These are phyloP conservation scores for Pythium dissimile DNA, from an alignment of 352 stramenopile genomes.

Conservation along the genomic window DNA sequence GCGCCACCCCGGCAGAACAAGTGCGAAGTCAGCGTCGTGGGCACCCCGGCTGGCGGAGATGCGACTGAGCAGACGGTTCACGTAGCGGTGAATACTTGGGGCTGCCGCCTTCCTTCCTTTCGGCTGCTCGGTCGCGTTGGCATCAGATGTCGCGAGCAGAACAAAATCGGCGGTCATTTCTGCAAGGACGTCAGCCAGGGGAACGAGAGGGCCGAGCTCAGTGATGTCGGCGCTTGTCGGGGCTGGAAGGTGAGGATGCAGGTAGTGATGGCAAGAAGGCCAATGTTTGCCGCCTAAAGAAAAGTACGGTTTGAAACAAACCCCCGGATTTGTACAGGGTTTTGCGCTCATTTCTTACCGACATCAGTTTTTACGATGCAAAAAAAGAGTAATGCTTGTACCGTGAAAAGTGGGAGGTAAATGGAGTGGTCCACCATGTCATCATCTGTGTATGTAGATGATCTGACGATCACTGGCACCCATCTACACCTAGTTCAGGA, in stretches of 20 bases:
- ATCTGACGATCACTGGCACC: too few species aligned
- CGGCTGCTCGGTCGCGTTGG: background rate
- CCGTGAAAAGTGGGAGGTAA: too few species aligned
- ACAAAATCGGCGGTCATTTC: background rate
- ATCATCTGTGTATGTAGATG: too few species aligned
- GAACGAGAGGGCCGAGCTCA: background rate
- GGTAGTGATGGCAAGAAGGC: too few species aligned
- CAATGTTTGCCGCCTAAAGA: too few species aligned
- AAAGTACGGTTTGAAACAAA: too few species aligned
- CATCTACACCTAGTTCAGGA: too few species aligned
- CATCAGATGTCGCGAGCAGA: background rate
- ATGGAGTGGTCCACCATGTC: too few species aligned
- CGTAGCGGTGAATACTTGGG: slow-evolving; percentile 19
- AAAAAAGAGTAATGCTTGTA: too few species aligned
- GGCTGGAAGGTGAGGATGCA: background rate
- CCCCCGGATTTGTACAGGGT: too few species aligned
- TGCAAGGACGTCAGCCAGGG: background rate
- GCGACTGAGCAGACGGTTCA: slow-evolving; percentile 18
- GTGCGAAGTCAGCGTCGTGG: slow-evolving; percentile 15
- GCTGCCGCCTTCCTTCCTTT: background rate
- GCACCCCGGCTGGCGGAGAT: background rate
- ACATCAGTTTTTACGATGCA: too few species aligned
- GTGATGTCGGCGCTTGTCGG: background rate
- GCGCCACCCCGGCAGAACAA: slow-evolving; percentile 27
- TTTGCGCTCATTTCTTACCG: too few species aligned